Base-by-base conservation (phyloP, 371 early-diverging fungal species). In the Mortierella sp. region DNA sequence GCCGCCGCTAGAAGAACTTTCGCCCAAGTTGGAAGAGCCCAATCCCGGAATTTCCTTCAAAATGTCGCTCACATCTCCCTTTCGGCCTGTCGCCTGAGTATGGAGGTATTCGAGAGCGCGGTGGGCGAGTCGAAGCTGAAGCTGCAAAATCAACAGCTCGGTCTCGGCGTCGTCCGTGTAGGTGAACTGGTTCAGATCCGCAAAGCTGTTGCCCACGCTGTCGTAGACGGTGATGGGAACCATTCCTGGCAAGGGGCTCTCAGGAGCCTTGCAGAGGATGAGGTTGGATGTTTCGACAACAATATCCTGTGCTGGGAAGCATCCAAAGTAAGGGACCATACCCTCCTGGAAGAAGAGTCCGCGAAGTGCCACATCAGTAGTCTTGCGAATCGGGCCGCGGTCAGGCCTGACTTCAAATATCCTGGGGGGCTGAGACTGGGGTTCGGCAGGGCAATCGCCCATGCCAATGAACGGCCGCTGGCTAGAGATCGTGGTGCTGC, bases 241-340 rank as follows among this genome's bases (percentile, higher is more conserved):
- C 4, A 79, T 78, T 9, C 78, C 83, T 3, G 83, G 79, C 37
- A 83, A 10, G 4, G 83, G 65, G n/a, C 64, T 75, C 29, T 83
- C 79, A 0, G 83, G 83, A 0, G 72, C 83, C 64, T 75, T 78
- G 50, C 83, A 83, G 26, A 83, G 52, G 24, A 83, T 74, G 37
- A 78, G 53, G 8, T 48, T 73, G 11, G 83, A 69, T 0, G 78
- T 83, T 43, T 74, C 83, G 24, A 83, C 65, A 1, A 70, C 55
- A 34, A 83, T 73, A 34, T 83, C 83, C 26, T 70, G 70, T 1
- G 83, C 83, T 2, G 78, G 79, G 14, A 78, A 83, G 45, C 74
- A 75, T 13, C 83, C 83, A 72, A 83, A 83, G 39, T 75, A 83
- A n/a, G 83, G 76, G 5, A 83, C 73, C 83, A 83, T 83, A 4